Base-by-base conservation (phyloP, 495 filamentous ascomycete genomes). In the Friedmanniomyces simplex region DNA sequence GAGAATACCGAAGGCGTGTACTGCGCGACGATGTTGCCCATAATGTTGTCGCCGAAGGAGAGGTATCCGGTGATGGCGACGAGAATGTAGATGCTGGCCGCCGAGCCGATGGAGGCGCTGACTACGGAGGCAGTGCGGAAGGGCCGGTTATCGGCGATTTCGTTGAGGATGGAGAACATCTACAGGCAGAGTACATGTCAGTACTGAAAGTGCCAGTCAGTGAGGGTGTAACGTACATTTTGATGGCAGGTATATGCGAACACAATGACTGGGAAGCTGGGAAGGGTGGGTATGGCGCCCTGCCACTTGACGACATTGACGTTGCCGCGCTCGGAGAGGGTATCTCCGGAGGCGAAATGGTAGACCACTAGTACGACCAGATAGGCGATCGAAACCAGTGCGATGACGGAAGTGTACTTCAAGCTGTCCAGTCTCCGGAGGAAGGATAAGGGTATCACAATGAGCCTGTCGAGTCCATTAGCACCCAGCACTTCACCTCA, bases 231-330 rank as follows among this genome's bases (percentile, higher is more conserved):
- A 45, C 30, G 22, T 74, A 95, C 89, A 65, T 98, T 98, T 63
- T 98, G 93, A 71, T 98, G 93, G 67, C 94, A 98, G 4, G 93
- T 98, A 71, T 96, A 98, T 20, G 93, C 93, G 73, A 97, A 98
- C 10, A 98, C 88, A 56, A 96, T 88, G 42, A 98, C 88, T 0
- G 93, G 94, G 57, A 98, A 83, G 60, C 86, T 91, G 62, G 87
- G 85, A 41, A 98, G 78, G 1, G 84, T 82, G 21, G 86, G 79
- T 37, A 95, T 77, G 16, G 85, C 76, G 0, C 93, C 89, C 24
- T 81, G 84, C 83, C 89, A 95, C 52, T 79, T 74, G 58, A 93
- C 74, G 18, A 86, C 69, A 24, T 86, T 82, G 59, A 98, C 76
- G 21, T 79, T 76, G 20, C 90, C 87, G 45, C 87, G 78, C 45